These are phyloP conservation scores for Epithele typhae DNA, from an alignment of 768 basidiomycete species.

Conservation along the genomic window DNA sequence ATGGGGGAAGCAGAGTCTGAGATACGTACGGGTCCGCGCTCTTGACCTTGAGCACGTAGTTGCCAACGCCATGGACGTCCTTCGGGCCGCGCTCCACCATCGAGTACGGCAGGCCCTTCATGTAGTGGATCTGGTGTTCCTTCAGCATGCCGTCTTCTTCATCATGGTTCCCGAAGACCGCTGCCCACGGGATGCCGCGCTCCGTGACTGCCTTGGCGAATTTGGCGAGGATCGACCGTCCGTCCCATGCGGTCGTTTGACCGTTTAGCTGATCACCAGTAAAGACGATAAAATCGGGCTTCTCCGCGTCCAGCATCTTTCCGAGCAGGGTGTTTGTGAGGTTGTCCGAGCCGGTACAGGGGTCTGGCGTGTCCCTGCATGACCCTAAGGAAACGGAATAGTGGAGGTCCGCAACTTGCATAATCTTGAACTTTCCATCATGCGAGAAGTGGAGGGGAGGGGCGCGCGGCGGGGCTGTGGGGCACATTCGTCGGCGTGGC, in stretches of 20 bases:
- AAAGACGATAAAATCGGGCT: constrained; percentile 90
- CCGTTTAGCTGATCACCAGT: constrained; percentile 93
- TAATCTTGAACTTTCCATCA: constrained; percentile 82
- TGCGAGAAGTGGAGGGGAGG: constrained; percentile 78
- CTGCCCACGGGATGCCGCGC: constrained; percentile 82
- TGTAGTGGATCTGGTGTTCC: constrained; percentile 60
- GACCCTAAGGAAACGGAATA: constrained; percentile 76
- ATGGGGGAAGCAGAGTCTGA: neutral
- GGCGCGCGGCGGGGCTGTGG: constrained; percentile 62
- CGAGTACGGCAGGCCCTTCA: constrained; percentile 83
- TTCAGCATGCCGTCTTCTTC: constrained; percentile 62
- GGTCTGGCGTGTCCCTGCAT: constrained; percentile 65
- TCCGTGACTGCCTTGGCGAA: constrained; percentile 76
- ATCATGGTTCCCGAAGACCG: constrained; percentile 95
- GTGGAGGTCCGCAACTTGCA: constrained; percentile 93
- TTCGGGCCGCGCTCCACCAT: constrained; percentile 77
- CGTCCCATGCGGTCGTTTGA: constrained; percentile 86
- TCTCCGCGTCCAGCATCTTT: constrained; percentile 68
- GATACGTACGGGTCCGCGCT: constrained; percentile 77
- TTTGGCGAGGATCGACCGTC: constrained; percentile 84
- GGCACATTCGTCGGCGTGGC: neutral
- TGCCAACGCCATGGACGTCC: constrained; percentile 85
- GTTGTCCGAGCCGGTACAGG: constrained; percentile 67
- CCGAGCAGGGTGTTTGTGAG: constrained; percentile 72
- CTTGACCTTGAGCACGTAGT: constrained; percentile 81